Evolutionary conservation across 2,329 filamentous ascomycete genomes (phyloP).

Genomic region (Colletotrichum incanum): DNA sequence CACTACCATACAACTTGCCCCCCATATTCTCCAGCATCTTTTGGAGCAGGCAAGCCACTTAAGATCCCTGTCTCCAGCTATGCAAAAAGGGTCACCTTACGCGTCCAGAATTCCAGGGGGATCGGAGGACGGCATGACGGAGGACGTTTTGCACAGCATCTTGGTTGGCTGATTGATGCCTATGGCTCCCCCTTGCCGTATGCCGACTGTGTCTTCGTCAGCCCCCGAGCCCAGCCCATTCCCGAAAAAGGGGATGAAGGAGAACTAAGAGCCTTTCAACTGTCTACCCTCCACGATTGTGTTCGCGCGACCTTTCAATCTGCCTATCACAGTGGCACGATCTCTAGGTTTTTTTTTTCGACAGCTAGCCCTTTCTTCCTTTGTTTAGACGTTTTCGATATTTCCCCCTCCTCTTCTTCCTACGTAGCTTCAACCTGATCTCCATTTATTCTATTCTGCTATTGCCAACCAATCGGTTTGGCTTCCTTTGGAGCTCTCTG

Average conservation of each 20-base stretch:
- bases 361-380: constrained; percentile 11
- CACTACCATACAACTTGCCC: not conserved
- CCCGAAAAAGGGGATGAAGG: constrained; percentile 27
- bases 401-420: not conserved
- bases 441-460: not conserved
- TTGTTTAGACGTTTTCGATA: constrained; percentile 16
- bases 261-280: constrained; percentile 3
- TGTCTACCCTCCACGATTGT: not conserved
- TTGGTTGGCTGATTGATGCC: constrained; percentile 15
- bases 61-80: constrained; percentile 16
- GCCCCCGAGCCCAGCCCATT: constrained; percentile 8
- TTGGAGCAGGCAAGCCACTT: constrained; percentile 16
- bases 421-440: not conserved
- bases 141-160: constrained; percentile 16
- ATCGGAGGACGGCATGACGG: constrained; percentile 11
- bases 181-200: not conserved
- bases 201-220: constrained; percentile 34
- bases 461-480: constrained; percentile 17
- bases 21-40: not conserved
- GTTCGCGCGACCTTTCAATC: not conserved
- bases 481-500: constrained; percentile 24
- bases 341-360: not conserved
- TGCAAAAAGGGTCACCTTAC: not conserved
- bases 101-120: constrained; percentile 24
- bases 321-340: constrained; percentile 1